Conservation (phyloP, 768 basidiomycete species). For the Hydnomerulius pinastri region DNA sequence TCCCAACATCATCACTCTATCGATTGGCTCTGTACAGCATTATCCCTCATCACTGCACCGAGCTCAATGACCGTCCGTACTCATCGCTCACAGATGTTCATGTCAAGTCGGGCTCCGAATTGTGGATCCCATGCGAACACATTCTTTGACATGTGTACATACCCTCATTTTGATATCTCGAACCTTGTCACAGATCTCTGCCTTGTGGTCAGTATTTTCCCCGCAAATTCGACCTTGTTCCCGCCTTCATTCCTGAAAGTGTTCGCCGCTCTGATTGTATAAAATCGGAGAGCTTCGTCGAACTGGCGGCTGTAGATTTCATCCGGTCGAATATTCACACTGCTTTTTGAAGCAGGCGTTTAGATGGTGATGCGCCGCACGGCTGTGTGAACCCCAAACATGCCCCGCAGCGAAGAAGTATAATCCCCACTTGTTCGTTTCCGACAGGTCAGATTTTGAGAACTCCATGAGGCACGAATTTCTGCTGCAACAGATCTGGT, state of each 20-base stretch:
- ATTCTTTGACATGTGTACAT: constrained; percentile 18
- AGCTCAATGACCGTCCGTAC: constrained; percentile 6
- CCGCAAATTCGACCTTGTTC: background rate
- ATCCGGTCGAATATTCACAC: background rate
- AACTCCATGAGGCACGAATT: constrained; percentile 8
- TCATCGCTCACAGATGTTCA: constrained; percentile 10
- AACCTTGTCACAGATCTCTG: constrained; percentile 16
- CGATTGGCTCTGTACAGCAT: constrained; percentile 4
- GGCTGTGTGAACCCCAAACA: constrained; percentile 10
- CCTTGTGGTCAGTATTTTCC: constrained; percentile 6
- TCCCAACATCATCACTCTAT: constrained; percentile 6
- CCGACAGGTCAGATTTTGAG: constrained; percentile 4
- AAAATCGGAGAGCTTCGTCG: background rate
- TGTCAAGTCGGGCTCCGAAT: constrained; percentile 11
- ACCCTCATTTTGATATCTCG: constrained; percentile 10
- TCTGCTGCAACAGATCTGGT: background rate
- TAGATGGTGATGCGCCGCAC: background rate
- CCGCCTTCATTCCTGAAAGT: background rate
- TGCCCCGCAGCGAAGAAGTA: background rate
- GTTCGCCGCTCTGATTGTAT: constrained; percentile 10
- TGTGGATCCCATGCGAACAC: constrained; percentile 13
- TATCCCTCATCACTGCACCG: background rate
- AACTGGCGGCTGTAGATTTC: background rate
- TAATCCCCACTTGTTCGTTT: constrained; percentile 2
- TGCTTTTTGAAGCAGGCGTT: constrained; percentile 8